Percentiles rank a stretch among this genome's conserved stretches.
Evolutionary conservation across 768 basidiomycete species (phyloP).

Genomic region (Podaxis sp.): DNA sequence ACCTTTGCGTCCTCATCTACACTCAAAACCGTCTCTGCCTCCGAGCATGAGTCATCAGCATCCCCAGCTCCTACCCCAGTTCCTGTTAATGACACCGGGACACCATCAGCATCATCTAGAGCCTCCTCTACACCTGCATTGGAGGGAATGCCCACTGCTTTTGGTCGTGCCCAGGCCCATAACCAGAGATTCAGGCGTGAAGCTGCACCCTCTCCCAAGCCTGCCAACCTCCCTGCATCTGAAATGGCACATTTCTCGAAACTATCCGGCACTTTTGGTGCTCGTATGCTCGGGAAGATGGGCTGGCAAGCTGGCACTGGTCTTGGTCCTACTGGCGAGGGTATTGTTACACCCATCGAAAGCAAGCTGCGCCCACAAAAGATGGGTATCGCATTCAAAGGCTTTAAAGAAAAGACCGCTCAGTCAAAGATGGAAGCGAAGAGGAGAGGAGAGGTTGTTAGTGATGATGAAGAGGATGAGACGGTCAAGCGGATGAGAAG

Average conservation of each 20-base stretch:
- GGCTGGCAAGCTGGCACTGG: constrained; percentile 88
- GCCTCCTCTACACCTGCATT: constrained; percentile 9
- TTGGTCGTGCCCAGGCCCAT: constrained; percentile 24
- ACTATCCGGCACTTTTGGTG: constrained; percentile 73
- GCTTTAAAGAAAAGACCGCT: constrained; percentile 85
- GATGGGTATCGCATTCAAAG: constrained; percentile 83
- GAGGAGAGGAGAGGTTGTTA: constrained; percentile 67
- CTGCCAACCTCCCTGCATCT: constrained; percentile 50
- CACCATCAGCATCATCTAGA: background rate
- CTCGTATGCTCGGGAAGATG: constrained; percentile 90
- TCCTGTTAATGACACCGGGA: background rate
- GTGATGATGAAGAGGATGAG: constrained; percentile 64
- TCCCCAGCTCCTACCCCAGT: constrained; percentile 5
- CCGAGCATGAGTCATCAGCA: constrained; percentile 12
- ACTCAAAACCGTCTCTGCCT: constrained; percentile 11
- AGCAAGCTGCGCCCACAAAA: constrained; percentile 79
- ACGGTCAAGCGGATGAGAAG: constrained; percentile 45
- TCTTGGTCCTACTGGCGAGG: constrained; percentile 68
- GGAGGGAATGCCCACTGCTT: constrained; percentile 34
- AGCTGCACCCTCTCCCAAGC: constrained; percentile 39
- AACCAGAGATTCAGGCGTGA: constrained; percentile 48
- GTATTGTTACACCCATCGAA: constrained; percentile 87
- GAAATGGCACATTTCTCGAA: constrained; percentile 84
- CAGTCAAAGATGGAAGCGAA: constrained; percentile 80
- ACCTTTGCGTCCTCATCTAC: constrained; percentile 12